A percentile compares a stretch with the other conserved stretches of the same genome.
Evolutionary conservation across 805 yeast species (phyloP).

Genomic region (Candida silvatica): DNA sequence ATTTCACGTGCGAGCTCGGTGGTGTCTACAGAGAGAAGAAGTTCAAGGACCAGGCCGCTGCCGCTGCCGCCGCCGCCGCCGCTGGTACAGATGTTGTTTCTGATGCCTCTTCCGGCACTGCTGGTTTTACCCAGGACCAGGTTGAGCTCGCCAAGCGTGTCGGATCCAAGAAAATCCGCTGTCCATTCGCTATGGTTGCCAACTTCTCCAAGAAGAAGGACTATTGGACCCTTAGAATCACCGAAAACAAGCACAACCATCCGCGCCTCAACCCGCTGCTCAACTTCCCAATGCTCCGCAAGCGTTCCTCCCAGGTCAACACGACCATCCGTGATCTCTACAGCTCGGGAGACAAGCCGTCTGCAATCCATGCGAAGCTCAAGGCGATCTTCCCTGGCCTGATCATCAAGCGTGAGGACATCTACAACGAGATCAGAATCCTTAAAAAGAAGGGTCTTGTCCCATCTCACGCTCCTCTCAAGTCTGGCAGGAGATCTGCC

Average conservation of each 20-base stretch:
- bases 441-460: conserved; percentile 36
- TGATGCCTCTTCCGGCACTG: too few species aligned
- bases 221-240: conserved; percentile 43
- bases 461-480: not conserved
- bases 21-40: conserved; percentile 45
- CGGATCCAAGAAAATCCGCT: conserved; percentile 41
- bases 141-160: conserved; percentile 21
- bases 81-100: too few species aligned
- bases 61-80: too few species aligned
- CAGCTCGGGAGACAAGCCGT: conserved; percentile 47
- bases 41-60: conserved; percentile 9
- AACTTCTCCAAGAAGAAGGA: conserved; percentile 39
- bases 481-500: not conserved
- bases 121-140: not conserved
- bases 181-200: conserved; percentile 56
- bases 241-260: conserved; percentile 51
- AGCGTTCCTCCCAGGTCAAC: conserved; percentile 44
- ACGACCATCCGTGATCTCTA: conserved; percentile 42
- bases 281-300: conserved; percentile 49
- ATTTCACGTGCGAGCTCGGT: conserved; percentile 51
- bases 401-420: conserved; percentile 47
- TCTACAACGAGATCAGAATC: conserved; percentile 48
- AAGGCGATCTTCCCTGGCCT: conserved; percentile 44
- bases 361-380: conserved; percentile 42
- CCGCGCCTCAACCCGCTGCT: conserved; percentile 48